Evolutionary conservation across 495 filamentous ascomycete species (phyloP).

Genomic region (Apiosordaria backusii): DNA sequence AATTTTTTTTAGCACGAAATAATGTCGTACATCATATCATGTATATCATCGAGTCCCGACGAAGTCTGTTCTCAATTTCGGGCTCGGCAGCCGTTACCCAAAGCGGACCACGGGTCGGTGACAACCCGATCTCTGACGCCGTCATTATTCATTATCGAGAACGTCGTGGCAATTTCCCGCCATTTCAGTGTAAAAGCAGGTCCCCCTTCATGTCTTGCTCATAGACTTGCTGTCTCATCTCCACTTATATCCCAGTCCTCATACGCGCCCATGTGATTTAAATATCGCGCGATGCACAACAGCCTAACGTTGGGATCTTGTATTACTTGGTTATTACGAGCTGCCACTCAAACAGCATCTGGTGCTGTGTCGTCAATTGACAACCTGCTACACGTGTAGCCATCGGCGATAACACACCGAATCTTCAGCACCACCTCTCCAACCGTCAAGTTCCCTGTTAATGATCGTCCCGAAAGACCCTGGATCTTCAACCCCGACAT

Average conservation of each 20-base stretch:
- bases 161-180: neutral
- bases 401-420: neutral
- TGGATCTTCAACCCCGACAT: neutral
- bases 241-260: too few species aligned
- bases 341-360: too few species aligned
- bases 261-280: too few species aligned
- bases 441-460: neutral
- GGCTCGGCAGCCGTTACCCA: neutral
- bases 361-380: neutral
- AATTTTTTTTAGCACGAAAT: neutral
- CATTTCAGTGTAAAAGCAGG: neutral
- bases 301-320: neutral
- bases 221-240: too few species aligned
- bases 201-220: too few species aligned
- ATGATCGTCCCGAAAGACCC: neutral
- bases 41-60: neutral
- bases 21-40: neutral
- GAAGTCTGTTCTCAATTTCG: neutral
- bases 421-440: neutral
- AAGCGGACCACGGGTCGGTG: neutral
- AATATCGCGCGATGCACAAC: too few species aligned
- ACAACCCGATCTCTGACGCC: neutral
- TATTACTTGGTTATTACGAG: too few species aligned
- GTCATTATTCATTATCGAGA: neutral
- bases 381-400: neutral